phyloP scores from a whole-genome alignment of 495 filamentous ascomycete species.

The Talaromyces proteolyticus region DNA sequence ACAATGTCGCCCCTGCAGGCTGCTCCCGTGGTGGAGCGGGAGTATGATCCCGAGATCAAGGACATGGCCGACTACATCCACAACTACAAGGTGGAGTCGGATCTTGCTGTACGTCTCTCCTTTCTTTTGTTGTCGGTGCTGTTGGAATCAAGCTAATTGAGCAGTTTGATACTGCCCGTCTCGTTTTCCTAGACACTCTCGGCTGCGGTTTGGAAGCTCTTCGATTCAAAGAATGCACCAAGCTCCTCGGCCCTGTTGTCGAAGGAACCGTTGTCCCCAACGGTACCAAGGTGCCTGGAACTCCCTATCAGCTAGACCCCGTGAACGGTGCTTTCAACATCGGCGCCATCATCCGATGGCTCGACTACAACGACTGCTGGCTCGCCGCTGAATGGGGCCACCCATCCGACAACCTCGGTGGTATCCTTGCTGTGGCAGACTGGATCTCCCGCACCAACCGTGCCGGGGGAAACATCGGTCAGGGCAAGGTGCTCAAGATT shows the following conservation, averaged over 20 bases:
- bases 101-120: constrained; percentile 84
- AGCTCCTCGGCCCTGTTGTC: constrained; percentile 91
- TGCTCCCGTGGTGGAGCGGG: constrained; percentile 36
- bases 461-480: constrained; percentile 77
- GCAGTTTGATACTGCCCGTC: constrained; percentile 87
- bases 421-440: constrained; percentile 92
- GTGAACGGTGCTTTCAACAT: constrained; percentile 98
- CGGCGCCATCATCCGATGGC: constrained; percentile 95
- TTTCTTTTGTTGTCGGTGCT: too few species aligned
- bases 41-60: constrained; percentile 85
- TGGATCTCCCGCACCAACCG: constrained; percentile 97
- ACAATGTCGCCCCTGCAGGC: constrained; percentile 42
- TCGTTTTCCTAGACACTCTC: constrained; percentile 89
- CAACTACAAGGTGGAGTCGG: constrained; percentile 83
- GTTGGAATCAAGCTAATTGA: too few species aligned
- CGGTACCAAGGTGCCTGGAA: constrained; percentile 87
- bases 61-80: constrained; percentile 94
- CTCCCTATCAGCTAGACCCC: constrained; percentile 89
- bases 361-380: constrained; percentile 99
- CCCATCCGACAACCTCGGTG: constrained; percentile 93
- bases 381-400: constrained; percentile 98
- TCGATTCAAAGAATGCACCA: constrained; percentile 91
- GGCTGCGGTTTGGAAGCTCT: constrained; percentile 95
- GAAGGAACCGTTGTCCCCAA: constrained; percentile 89
- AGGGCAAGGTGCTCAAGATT: constrained; percentile 79